phyloP scores from a whole-genome alignment of 2,329 filamentous ascomycete species.

The Colletotrichum nymphaeae region DNA sequence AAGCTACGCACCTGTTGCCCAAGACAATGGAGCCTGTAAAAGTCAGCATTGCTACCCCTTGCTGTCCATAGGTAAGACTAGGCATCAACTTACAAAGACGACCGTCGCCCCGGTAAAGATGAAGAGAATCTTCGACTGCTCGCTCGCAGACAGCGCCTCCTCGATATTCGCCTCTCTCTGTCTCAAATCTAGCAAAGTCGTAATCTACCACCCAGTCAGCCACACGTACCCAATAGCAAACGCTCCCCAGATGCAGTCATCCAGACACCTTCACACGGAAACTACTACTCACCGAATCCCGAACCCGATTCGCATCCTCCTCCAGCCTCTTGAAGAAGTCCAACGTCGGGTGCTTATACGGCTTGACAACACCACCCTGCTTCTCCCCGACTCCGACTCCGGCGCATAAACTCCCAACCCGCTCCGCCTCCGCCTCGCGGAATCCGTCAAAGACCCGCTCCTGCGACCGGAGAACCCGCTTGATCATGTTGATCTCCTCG shows the following conservation, averaged over 20 bases:
- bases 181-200: constrained; percentile 33
- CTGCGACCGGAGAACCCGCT: constrained; percentile 35
- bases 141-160: constrained; percentile 36
- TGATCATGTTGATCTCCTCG: constrained; percentile 37
- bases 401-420: not conserved
- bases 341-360: constrained; percentile 33
- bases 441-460: constrained; percentile 36
- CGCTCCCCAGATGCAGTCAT: not conserved
- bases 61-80: accelerated
- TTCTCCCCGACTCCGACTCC: not conserved
- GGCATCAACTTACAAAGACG: constrained; percentile 24
- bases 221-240: too few species aligned
- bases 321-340: constrained; percentile 36
- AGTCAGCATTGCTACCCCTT: not conserved
- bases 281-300: constrained; percentile 24
- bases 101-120: constrained; percentile 35
- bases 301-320: constrained; percentile 33
- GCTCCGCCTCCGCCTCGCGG: constrained; percentile 8
- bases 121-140: constrained; percentile 39
- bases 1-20: constrained; percentile 15
- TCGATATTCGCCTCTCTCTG: constrained; percentile 37
- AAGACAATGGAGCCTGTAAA: constrained; percentile 26
- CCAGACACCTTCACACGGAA: not conserved
- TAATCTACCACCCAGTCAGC: constrained; percentile 28
- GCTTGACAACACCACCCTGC: not conserved